A percentile compares a stretch with the other conserved stretches of the same genome.
Conservation (phyloP, 2,329 filamentous ascomycete species). For the Colletotrichum chrysophilum region DNA sequence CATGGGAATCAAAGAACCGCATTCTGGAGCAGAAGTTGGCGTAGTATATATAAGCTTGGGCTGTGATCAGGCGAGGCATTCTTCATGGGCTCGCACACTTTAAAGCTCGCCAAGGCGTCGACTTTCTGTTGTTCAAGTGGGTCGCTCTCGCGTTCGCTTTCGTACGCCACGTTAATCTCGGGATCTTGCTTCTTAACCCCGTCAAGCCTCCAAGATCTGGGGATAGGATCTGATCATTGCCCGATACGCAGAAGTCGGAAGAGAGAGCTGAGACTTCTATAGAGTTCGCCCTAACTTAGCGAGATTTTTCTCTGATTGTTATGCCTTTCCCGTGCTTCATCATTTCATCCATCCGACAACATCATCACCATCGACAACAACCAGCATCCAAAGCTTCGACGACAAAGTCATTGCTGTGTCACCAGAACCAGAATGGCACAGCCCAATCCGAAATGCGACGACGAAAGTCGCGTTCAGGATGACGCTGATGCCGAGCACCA, state of each 20-base stretch:
- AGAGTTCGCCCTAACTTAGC: not conserved
- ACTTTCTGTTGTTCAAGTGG: not conserved
- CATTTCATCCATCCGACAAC: not conserved
- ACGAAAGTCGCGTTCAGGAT: not conserved
- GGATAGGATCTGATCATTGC: not conserved
- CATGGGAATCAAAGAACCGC: not conserved
- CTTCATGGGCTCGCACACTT: not conserved
- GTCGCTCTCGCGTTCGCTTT: not conserved
- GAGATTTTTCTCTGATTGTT: not conserved
- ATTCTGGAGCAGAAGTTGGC: fast-evolving
- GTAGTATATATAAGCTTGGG: fast-evolving
- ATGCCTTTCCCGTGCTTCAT: not conserved
- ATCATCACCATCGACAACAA: not conserved
- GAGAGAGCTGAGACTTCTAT: not conserved
- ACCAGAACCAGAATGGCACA: not conserved
- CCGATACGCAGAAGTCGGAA: not conserved
- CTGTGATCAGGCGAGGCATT: not conserved
- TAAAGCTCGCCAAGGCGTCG: not conserved
- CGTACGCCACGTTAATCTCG: not conserved
- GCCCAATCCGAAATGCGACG: not conserved
- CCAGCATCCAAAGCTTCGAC: not conserved
- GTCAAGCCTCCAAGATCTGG: not conserved
- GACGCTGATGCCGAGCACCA: not conserved
- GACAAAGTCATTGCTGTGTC: not conserved
- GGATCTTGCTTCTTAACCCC: not conserved